Evolutionary conservation across 2,329 filamentous ascomycete species (phyloP), one percentile per base, ranked within the genome.

Genomic region (Sarocladium oryzae): DNA sequence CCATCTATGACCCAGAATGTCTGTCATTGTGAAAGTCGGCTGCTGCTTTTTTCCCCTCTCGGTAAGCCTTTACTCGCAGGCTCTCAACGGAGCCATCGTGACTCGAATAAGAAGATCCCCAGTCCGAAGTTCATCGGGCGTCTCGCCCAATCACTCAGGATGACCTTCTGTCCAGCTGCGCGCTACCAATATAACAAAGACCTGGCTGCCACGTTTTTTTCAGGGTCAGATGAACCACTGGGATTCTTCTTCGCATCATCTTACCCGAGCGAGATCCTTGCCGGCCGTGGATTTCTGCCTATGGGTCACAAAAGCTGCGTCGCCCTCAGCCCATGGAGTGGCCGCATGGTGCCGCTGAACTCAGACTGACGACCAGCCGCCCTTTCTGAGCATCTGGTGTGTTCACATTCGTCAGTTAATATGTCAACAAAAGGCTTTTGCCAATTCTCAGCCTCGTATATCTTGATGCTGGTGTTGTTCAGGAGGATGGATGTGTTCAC

Each of bases 121-220:
- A 26, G 7, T 21, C 43, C 43, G 43, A 48, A 48, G 5, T 32
- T 13, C 26, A 33, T 48, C 43, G 43, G 43, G 18, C 43, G 9
- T 20, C 10, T 13, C 10, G 24, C 18, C 28, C 7, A 30, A 30
- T 5, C 11, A 20, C 26, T 20, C 18, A 33, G 20, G 7, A 32
- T 4, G 7, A 48, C 7, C 26, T 32, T 20, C 43, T 8, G 4
- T 32, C 28, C 43, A 48, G 43, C 43, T 48, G 43, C 16, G 6
- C 26, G 16, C 24, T 11, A 26, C 21, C 43, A 48, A 48, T 48
- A 48, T 48, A 48, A 48, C 43, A 48, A 48, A 48, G 43, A 48
- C 43, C 28, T 32, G 43, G 43, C 43, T 48, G 43, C 43, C 43
- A 48, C 43, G 43, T 48, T 48, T 21, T 33, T 33, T 30, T 13